These are phyloP conservation scores for Letharia columbiana DNA, from an alignment of 495 filamentous ascomycete species.

Conservation along the genomic window DNA sequence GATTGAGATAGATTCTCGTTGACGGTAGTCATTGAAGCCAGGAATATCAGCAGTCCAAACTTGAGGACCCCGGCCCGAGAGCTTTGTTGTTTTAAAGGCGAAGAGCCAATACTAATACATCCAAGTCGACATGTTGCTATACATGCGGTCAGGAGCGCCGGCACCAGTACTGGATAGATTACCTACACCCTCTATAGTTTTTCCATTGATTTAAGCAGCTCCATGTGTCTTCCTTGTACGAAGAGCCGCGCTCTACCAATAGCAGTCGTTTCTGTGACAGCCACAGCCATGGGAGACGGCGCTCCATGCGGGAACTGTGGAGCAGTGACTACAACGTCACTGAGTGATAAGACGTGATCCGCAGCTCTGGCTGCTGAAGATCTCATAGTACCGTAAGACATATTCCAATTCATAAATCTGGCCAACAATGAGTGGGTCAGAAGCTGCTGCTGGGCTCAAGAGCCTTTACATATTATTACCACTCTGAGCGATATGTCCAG, in stretches of 20 bases:
- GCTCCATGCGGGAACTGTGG: constrained; percentile 26
- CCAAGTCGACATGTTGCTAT: constrained; percentile 27
- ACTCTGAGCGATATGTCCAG: constrained; percentile 20
- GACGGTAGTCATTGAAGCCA: constrained; percentile 20
- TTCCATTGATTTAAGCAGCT: constrained; percentile 27
- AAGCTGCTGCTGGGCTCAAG: constrained; percentile 6
- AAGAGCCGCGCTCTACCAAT: constrained; percentile 31
- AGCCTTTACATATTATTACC: constrained; percentile 25
- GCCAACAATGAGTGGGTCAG: constrained; percentile 10
- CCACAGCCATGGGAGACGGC: constrained; percentile 27
- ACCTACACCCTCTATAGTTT: constrained; percentile 27
- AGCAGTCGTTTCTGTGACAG: constrained; percentile 26
- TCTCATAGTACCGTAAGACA: constrained; percentile 24
- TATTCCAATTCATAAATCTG: constrained; percentile 32
- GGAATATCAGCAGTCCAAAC: constrained; percentile 30
- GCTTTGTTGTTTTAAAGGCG: constrained; percentile 36
- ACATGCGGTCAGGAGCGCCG: constrained; percentile 4
- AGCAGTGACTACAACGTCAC: constrained; percentile 23
- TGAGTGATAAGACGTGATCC: constrained; percentile 25
- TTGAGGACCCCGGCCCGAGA: constrained; percentile 36
- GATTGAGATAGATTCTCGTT: constrained; percentile 7
- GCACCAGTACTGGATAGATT: neutral
- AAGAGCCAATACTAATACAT: constrained; percentile 39
- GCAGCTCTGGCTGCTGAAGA: constrained; percentile 16
- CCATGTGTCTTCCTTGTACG: constrained; percentile 27